These are phyloP conservation scores for Cadophora sp. DNA, from an alignment of 2,329 filamentous ascomycete genomes.

Conservation along the genomic window DNA sequence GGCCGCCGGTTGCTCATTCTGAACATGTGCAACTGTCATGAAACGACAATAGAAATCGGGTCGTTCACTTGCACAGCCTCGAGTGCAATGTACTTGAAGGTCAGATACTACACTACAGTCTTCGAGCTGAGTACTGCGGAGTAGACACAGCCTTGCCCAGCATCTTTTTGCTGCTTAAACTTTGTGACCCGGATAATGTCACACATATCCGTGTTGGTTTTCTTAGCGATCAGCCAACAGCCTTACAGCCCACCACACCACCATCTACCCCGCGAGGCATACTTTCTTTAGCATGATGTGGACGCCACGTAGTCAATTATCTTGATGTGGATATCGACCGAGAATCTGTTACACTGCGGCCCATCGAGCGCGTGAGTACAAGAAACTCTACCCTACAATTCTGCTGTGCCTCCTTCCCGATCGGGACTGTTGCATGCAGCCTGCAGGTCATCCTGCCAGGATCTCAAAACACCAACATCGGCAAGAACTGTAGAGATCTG, in stretches of 20 bases:
- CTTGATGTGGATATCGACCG: neutral
- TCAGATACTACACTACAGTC: neutral
- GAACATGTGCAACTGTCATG: neutral
- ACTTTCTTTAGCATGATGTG: neutral
- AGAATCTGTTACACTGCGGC: neutral
- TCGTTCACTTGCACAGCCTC: conserved; percentile 11
- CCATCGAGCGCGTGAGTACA: neutral
- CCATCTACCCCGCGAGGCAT: neutral
- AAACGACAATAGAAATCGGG: neutral
- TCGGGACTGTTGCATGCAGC: neutral
- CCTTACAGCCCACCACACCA: conserved; percentile 4
- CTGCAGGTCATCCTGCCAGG: neutral
- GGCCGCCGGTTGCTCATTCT: neutral
- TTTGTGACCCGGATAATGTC: neutral
- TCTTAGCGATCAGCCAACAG: neutral
- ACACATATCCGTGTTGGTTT: conserved; percentile 1
- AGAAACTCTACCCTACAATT: neutral
- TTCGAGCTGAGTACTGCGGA: neutral
- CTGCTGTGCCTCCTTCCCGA: neutral
- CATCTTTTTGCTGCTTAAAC: neutral
- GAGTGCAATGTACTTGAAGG: neutral
- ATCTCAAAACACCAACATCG: conserved; percentile 3
- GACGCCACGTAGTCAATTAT: neutral
- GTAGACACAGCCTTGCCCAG: neutral
- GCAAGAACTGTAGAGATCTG: neutral